Evolutionary conservation across 257 asterid species (phyloP), one percentile per base, ranked within the genome.

Genomic region (Asclepias syriaca): DNA sequence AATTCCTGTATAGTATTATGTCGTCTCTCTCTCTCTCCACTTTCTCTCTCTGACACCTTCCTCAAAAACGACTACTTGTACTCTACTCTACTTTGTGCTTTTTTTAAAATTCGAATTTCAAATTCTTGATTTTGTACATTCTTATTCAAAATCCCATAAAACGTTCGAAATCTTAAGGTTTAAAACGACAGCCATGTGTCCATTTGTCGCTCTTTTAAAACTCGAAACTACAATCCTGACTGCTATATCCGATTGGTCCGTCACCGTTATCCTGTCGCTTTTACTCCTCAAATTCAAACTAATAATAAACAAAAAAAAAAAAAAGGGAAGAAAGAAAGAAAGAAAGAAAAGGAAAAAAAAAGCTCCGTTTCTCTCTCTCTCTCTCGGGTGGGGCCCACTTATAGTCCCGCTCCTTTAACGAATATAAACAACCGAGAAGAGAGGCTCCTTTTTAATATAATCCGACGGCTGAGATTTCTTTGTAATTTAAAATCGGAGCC

Each of bases 401-500:
- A 18, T 63, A 72, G 86, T 76, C 86, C 91, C 88, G 91, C 88
- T 88, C 83, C 90, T 93, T 49, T 86, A 88, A 8, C 91, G 93
- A 73, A 84, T 82, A 54, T 82, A 54, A 50, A 85, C 86, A 81
- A 70, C 48, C 46, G 11, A 43, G 8, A 43, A 70, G 32, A 72
- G 29, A 51, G 40, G 9, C 48, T 43, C 48, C 48, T 8, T 43
- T 43, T 43, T 37, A 34, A 34, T 8, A 19, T 0, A 14, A 86
- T 82, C 85, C 46, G 37, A 88, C 97, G 96, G 90, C 34, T 77
- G 71, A 51, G 87, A 87, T 84, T 68, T 16, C 54, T 72, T 75
- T 70, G 0, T 76, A 81, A 72, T 84, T 43, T 86, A 84, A 85
- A 86, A 85, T 81, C 81, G 37, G n/a, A 19, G n/a, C 59, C 48